Percentiles rank a stretch among this genome's conserved stretches.
phyloP scores from a whole-genome alignment of 164 flowering plant genomes.

The Sextonia rubra region DNA sequence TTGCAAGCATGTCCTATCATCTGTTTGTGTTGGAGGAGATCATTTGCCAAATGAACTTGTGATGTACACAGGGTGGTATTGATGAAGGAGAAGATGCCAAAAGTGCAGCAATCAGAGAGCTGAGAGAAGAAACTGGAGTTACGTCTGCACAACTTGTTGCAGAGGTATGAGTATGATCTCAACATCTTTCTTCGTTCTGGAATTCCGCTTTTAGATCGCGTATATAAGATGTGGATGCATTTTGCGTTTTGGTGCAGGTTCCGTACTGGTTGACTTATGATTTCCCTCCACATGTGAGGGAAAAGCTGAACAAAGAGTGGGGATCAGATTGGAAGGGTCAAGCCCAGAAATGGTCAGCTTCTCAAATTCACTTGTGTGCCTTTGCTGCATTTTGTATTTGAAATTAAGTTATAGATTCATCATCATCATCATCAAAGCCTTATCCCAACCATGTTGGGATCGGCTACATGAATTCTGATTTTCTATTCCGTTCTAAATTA shows the following conservation, averaged over 20 bases:
- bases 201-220: too few relatives aligned
- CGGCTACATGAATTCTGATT: too few relatives aligned
- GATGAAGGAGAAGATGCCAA: slow-evolving; percentile 78
- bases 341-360: slow-evolving; percentile 85
- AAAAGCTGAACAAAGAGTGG: slow-evolving; percentile 67
- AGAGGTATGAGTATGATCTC: slow-evolving; percentile 55
- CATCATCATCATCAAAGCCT: too few relatives aligned
- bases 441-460: too few relatives aligned
- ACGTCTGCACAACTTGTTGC: slow-evolving; percentile 66
- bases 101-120: slow-evolving; percentile 70
- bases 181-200: background rate
- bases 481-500: too few relatives aligned
- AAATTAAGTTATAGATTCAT: too few relatives aligned
- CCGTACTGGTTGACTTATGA: slow-evolving; percentile 93
- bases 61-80: slow-evolving; percentile 70
- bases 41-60: background rate
- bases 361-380: background rate
- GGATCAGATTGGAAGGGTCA: slow-evolving; percentile 96
- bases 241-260: slow-evolving; percentile 40
- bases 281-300: slow-evolving; percentile 82
- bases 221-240: background rate
- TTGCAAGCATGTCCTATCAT: background rate
- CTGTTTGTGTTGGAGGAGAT: background rate
- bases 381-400: background rate
- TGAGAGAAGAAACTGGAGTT: slow-evolving; percentile 91